Base-by-base conservation (phyloP, 768 basidiomycete species). In the Strobilomyces dryophilus region DNA sequence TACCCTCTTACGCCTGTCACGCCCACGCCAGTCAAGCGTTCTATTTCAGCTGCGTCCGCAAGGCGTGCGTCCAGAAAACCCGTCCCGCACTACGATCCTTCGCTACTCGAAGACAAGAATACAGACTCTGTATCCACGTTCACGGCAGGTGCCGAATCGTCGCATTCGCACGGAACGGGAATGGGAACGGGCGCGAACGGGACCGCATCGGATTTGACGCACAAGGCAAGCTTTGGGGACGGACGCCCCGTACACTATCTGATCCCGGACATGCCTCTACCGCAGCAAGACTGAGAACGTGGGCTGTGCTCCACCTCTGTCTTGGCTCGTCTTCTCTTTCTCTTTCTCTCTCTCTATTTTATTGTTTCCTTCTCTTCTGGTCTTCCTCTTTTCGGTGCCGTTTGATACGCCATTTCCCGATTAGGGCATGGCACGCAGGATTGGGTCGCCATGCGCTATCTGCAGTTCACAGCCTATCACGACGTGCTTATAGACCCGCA, bases 251-350 rank as follows among this genome's bases (percentile, higher is more conserved):
- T 83, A 54, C 82, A 83, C 64, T 82, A 80, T 70, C 62, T 83
- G 53, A 82, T 83, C 39, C 82, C 82, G 9, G 82, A 83, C 60
- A 73, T 82, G 74, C 82, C 81, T 17, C 66, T 62, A 18, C 66
- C 66, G 11, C 62, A 57, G 59, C 61, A 46, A 50, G 66, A 72
- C 31, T 66, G 54, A 66, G 29, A 37, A 53, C 43, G 14, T 24
- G 42, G 47, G 49, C 45, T 35, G 51, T 26, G 45, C 51, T 31
- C 39, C 39, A 21, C 36, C 36, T 27, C 27, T 20, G 34, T 49
- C 29, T 36, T 9, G 8, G 15, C 26, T 27, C 15, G 18, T 12
- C 21, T 20, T 17, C 21, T 18, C 18, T 36, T 17, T 24, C 8
- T 41, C 8, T 41, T 8, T 46, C 20, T 18, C 26, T 26, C 8